Evolutionary conservation across 805 yeast species (phyloP).

Genomic region (Kregervanrija fluxuum): DNA sequence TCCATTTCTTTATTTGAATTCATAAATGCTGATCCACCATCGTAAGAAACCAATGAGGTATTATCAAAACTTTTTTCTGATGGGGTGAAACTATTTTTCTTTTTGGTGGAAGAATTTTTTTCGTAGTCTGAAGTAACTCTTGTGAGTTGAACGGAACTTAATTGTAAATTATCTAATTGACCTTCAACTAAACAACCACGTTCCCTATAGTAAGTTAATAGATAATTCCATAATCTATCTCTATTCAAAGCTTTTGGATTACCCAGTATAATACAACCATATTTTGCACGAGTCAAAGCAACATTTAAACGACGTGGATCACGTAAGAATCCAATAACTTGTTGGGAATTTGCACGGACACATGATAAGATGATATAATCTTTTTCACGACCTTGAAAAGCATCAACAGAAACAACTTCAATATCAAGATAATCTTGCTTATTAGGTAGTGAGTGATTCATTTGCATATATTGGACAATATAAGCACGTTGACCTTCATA

Average conservation of each 20-base stretch:
- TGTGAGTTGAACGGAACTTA: constrained; percentile 52
- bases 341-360: constrained; percentile 61
- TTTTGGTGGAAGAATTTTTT: not conserved
- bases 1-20: constrained; percentile 7
- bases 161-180: constrained; percentile 67
- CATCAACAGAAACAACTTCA: constrained; percentile 78
- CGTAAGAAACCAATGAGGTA: constrained; percentile 32
- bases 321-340: constrained; percentile 72
- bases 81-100: constrained; percentile 2
- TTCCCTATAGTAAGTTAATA: constrained; percentile 73
- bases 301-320: constrained; percentile 86
- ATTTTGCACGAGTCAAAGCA: constrained; percentile 82
- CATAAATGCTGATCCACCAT: constrained; percentile 14
- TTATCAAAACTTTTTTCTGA: constrained; percentile 29
- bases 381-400: constrained; percentile 55
- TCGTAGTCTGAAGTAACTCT: constrained; percentile 10
- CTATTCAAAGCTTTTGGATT: constrained; percentile 72
- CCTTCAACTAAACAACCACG: constrained; percentile 89
- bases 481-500: constrained; percentile 91
- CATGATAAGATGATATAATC: constrained; percentile 45
- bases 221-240: constrained; percentile 70
- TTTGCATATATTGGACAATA: constrained; percentile 67
- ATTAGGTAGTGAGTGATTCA: constrained; percentile 57
- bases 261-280: constrained; percentile 74
- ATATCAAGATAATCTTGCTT: constrained; percentile 60